Evolutionary conservation across 108 stramenopile genomes (phyloP).

Genomic region (Cylindrotheca closterium): DNA sequence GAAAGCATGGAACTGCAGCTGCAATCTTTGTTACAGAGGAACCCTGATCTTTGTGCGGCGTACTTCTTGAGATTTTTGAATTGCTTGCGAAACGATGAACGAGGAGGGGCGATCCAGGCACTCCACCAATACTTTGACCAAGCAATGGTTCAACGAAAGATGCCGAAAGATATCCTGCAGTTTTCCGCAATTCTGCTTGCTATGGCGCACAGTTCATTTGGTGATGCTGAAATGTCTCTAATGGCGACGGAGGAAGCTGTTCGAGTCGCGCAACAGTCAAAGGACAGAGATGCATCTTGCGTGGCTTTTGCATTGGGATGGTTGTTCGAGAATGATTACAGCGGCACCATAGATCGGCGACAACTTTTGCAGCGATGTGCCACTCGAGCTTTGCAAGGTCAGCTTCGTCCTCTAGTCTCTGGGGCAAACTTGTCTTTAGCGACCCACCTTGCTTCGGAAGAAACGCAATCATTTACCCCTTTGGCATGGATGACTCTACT

Average conservation of each 20-base stretch:
- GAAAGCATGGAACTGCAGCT: conserved; percentile 34
- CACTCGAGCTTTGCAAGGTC: conserved; percentile 24
- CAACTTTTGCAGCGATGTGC: conserved; percentile 43
- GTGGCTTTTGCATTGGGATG: conserved; percentile 81
- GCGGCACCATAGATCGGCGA: conserved; percentile 11
- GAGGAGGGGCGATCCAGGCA: conserved; percentile 76
- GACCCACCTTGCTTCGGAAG: conserved; percentile 16
- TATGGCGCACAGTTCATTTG: conserved; percentile 68
- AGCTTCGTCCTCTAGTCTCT: conserved; percentile 34
- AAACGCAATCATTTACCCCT: neutral
- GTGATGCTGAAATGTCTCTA: conserved; percentile 62
- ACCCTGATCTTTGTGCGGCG: conserved; percentile 80
- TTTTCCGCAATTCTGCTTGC: conserved; percentile 85
- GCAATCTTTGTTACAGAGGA: conserved; percentile 27
- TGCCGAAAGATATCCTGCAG: conserved; percentile 57
- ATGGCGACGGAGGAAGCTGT: conserved; percentile 91
- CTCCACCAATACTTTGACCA: conserved; percentile 95
- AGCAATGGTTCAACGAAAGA: conserved; percentile 65
- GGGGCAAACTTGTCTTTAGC: conserved; percentile 46
- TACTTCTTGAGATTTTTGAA: conserved; percentile 83
- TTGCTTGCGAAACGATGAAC: conserved; percentile 74
- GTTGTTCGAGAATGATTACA: conserved; percentile 41
- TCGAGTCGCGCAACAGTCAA: conserved; percentile 90
- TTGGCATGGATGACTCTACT: conserved; percentile 13
- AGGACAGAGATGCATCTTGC: conserved; percentile 62